A percentile compares a stretch with the other conserved stretches of the same genome.
phyloP scores from a whole-genome alignment of 2,329 filamentous ascomycete species.

The Fusarium mexicanum region DNA sequence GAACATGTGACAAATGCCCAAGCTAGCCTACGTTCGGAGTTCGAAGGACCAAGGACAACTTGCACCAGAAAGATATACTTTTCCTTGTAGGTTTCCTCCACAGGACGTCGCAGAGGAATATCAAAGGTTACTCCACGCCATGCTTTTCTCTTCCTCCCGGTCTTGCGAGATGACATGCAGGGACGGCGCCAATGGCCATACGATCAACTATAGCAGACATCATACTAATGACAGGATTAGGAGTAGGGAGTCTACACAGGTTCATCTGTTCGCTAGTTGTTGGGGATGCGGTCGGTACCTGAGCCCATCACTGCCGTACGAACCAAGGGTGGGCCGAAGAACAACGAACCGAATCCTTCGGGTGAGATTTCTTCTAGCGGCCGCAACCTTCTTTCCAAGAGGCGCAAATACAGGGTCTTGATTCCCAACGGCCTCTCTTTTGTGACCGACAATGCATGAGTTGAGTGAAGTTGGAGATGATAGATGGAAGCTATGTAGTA shows the following conservation, averaged over 20 bases:
- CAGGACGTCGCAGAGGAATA: neutral
- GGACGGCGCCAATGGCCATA: neutral
- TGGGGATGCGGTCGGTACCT: neutral
- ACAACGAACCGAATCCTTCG: slow-evolving; percentile 17
- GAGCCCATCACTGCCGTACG: slow-evolving; percentile 3
- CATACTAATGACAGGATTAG: neutral
- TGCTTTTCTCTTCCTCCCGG: neutral
- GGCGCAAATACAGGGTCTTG: neutral
- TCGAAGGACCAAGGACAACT: neutral
- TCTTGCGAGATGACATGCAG: neutral
- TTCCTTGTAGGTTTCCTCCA: neutral
- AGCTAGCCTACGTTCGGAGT: neutral
- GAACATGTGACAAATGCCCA: neutral
- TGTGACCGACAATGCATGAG: neutral
- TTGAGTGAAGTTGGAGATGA: neutral
- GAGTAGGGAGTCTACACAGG: neutral
- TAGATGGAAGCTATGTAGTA: neutral
- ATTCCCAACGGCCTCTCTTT: neutral
- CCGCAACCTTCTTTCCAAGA: slow-evolving; percentile 1
- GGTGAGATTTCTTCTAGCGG: slow-evolving; percentile 5
- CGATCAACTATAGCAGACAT: neutral
- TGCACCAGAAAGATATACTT: neutral
- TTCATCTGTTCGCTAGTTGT: neutral
- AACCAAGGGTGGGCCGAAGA: slow-evolving; percentile 13
- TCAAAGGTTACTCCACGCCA: neutral